Conservation (phyloP, 495 filamentous ascomycete genomes). For the Aspergillus panamensis region DNA sequence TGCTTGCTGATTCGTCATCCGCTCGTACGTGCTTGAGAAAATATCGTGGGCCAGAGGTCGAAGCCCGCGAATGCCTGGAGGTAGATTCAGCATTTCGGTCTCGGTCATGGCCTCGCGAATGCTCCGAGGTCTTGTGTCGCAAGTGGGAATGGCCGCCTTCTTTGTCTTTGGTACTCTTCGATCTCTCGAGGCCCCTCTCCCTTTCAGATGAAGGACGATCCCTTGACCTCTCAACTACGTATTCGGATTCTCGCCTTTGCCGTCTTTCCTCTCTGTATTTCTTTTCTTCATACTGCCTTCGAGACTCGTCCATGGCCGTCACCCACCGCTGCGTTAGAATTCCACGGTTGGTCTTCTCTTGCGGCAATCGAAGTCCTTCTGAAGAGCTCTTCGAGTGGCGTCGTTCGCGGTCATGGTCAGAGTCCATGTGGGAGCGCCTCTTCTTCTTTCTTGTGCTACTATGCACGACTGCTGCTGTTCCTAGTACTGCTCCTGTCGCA, state of each 20-base stretch:
- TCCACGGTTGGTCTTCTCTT: constrained; percentile 37
- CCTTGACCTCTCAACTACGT: neutral
- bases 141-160: constrained; percentile 23
- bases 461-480: constrained; percentile 16
- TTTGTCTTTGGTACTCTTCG: constrained; percentile 18
- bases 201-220: constrained; percentile 21
- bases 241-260: constrained; percentile 15
- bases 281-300: constrained; percentile 39
- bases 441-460: constrained; percentile 29
- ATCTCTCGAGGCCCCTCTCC: constrained; percentile 6
- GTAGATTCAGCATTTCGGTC: constrained; percentile 28
- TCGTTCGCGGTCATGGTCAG: constrained; percentile 29
- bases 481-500: constrained; percentile 6
- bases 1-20: constrained; percentile 37
- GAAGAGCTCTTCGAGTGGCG: constrained; percentile 38
- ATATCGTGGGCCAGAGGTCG: constrained; percentile 27
- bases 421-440: constrained; percentile 24
- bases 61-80: constrained; percentile 26
- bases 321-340: constrained; percentile 40
- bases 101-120: constrained; percentile 24
- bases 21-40: constrained; percentile 38
- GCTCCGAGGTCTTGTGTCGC: constrained; percentile 30
- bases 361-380: constrained; percentile 32
- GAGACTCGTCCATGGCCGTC: constrained; percentile 39
- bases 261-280: constrained; percentile 22